Base-by-base conservation (phyloP, 2,329 filamentous ascomycete species). In the Paraphoma sp. region DNA sequence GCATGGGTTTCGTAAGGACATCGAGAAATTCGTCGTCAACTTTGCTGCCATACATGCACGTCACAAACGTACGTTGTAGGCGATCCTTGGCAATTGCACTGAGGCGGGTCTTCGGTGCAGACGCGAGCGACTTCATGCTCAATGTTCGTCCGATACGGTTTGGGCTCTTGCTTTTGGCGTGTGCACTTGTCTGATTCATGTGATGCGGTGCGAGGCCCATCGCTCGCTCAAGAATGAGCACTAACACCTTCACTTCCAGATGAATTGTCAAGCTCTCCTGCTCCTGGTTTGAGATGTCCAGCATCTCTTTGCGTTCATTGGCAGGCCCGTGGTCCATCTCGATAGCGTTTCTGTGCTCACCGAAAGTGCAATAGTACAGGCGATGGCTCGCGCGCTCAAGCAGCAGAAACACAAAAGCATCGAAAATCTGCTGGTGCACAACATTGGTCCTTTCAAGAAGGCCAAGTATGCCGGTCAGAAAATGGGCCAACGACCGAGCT, bases 61-160 rank as follows among this genome's bases (percentile, higher is more conserved):
- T 69, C n/a, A 82, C 62, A 0, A 82, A 72, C 0, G 80, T 82
- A 4, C 75, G 69, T 56, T 82, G 80, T 43, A 82, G 69, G n/a
- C 75, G 70, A 17, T 81, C 74, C 55, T 76, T 79, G 4, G 77
- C 79, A 6, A 73, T 57, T 1, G 73, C 51, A 30, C 71, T 71
- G 1, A 82, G 57, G 1, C 71, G 66, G 8, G 67, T 62, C 56
- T 75, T 77, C 0, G 68, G 70, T 0, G 63, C 50, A 6, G 67
- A 60, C 11, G 64, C 59, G 4, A 70, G 62, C 17, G 49, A 62
- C 18, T 67, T 74, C 10, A 61, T 33, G 28, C 68, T 71, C n/a
- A 71, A 60, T 6, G 68, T 59, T 16, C 76, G 71, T 17, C 53
- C 60, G 30, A 58, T 42, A 4, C 48, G 51, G 10, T 54, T 58